Base-by-base conservation (phyloP, 495 filamentous ascomycete species). In the Astrothelium macrocarpum region DNA sequence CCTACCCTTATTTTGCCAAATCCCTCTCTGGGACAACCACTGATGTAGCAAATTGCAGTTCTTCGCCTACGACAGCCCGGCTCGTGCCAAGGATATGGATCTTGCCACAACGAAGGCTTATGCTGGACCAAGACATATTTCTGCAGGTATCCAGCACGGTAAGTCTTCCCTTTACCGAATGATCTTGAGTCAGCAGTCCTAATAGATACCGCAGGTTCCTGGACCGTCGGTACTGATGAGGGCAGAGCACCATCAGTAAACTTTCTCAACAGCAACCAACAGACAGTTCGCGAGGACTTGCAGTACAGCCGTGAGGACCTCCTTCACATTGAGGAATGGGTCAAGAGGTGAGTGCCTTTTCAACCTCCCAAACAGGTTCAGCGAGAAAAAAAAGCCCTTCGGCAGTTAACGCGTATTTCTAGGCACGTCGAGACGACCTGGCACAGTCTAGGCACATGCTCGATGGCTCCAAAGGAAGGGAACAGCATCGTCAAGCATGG, bases 401-500 rank as follows among this genome's bases (percentile, higher is more conserved):
- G 36, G 29, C 31, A 2, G 31, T 25, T 65, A 16, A 43, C 29
- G 7, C 36, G 36, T 23, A 31, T 34, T 23, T 49, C 59, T 56
- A 63, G 65, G 28, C 65, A 70, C 68, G 65, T 64, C 39, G 66
- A 70, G 32, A 67, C 61, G 0, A 65, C 68, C 25, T 91, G 90
- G 89, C 89, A 92, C 74, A 75, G 67, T 18, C 76, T 79, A 2
- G 78, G 87, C 69, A 90, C 89, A 0, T 90, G 88, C 78, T 87
- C 84, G 63, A 94, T 94, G 89, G 87, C 87, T 0, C 90, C 89
- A 23, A 81, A 78, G 58, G 84, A 90, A 58, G 89, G 88, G 58
- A 92, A 88, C 77, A 85, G 82, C 65, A 88, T 91, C 66, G 88
- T 90, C 68, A 88, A 87, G 69, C 86, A 90, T 68, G 89, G 89